A percentile compares a stretch with the other conserved stretches of the same genome.
These are phyloP conservation scores for Fusarium sp. DNA, from an alignment of 2,329 filamentous ascomycete genomes.

Conservation along the genomic window DNA sequence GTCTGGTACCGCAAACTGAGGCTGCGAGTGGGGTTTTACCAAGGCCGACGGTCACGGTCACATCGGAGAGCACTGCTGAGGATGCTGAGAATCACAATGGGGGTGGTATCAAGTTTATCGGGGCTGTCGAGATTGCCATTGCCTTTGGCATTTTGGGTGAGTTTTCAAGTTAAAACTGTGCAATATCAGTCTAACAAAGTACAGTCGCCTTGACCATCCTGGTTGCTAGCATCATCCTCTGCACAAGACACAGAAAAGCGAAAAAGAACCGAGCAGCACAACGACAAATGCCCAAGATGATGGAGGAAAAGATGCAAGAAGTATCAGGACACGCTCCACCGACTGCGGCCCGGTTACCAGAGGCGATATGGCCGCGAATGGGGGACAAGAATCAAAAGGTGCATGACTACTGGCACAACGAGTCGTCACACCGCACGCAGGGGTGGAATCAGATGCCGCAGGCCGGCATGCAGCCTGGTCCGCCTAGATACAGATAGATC, in stretches of 20 bases:
- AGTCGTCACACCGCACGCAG: constrained; percentile 8
- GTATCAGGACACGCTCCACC: background rate
- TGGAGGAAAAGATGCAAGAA: constrained; percentile 4
- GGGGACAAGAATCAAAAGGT: constrained; percentile 30
- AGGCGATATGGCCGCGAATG: constrained; percentile 27
- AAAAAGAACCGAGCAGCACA: constrained; percentile 16
- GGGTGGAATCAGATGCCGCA: constrained; percentile 17
- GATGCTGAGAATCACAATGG: background rate
- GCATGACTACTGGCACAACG: constrained; percentile 32
- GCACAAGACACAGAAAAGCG: constrained; percentile 29
- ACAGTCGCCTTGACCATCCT: constrained; percentile 19
- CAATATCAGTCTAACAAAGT: background rate
- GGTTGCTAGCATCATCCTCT: constrained; percentile 30
- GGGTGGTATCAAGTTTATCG: constrained; percentile 17
- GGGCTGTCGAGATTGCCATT: constrained; percentile 36
- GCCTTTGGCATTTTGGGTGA: constrained; percentile 34
- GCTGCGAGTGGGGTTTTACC: background rate
- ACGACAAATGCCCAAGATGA: background rate
- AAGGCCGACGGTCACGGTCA: constrained; percentile 17
- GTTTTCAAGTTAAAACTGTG: background rate
- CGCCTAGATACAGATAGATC: constrained; percentile 25
- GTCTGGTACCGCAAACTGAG: constrained; percentile 9
- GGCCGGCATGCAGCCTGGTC: constrained; percentile 2
- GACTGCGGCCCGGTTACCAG: background rate
- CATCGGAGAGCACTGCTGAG: constrained; percentile 10